Evolutionary conservation across 2,329 filamentous ascomycete species (phyloP).

Genomic region (Trichophyton mentagrophytes): DNA sequence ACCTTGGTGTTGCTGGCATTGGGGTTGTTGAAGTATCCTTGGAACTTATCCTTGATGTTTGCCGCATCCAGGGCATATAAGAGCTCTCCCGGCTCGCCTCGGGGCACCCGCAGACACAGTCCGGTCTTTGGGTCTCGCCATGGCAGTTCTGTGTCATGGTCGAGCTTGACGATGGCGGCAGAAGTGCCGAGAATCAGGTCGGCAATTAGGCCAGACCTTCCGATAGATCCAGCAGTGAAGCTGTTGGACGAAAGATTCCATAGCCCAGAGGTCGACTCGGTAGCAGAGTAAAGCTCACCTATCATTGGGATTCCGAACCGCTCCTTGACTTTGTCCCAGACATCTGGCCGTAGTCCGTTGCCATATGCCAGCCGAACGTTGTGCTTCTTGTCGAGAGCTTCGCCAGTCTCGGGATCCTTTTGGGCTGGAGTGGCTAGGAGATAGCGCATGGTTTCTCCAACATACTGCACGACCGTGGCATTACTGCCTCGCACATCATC

Average conservation of each 20-base stretch:
- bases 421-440: conserved; percentile 55
- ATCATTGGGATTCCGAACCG: conserved; percentile 64
- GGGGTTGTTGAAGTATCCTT: conserved; percentile 68
- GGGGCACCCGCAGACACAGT: conserved; percentile 48
- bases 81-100: conserved; percentile 60
- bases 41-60: conserved; percentile 54
- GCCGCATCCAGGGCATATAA: conserved; percentile 55
- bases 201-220: conserved; percentile 54
- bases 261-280: conserved; percentile 55
- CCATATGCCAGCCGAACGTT: conserved; percentile 64
- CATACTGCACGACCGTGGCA: conserved; percentile 72
- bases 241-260: conserved; percentile 66
- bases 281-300: conserved; percentile 70
- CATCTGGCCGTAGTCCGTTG: conserved; percentile 72
- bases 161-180: conserved; percentile 53
- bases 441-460: conserved; percentile 78
- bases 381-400: conserved; percentile 59
- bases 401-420: conserved; percentile 49
- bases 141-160: conserved; percentile 57
- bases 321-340: conserved; percentile 72
- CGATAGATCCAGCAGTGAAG: conserved; percentile 63
- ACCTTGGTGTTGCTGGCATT: conserved; percentile 62
- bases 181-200: conserved; percentile 40
- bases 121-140: conserved; percentile 55
- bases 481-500: conserved; percentile 55